Percentiles rank a stretch among this genome's conserved stretches.
Conservation (phyloP, 176 grass and related monocot species). For the Alopecurus myosuroides region DNA sequence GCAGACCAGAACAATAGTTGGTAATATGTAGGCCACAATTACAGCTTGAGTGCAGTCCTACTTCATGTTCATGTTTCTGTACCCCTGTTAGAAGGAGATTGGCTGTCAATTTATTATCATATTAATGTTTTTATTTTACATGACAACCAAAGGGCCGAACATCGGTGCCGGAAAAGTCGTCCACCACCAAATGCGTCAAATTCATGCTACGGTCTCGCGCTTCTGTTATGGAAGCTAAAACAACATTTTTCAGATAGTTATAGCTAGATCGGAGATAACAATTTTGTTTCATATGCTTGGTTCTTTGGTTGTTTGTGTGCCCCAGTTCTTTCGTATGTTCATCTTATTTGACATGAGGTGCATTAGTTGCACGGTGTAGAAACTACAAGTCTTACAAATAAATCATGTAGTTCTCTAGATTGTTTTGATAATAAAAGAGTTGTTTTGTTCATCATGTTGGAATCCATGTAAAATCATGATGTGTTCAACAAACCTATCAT, state of each 20-base stretch:
- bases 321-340: conserved; percentile 36
- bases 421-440: conserved; percentile 14
- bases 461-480: no score
- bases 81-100: not conserved
- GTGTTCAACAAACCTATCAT: no score
- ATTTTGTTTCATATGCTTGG: conserved; percentile 15
- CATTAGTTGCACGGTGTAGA: not conserved
- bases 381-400: not conserved
- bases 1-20: no score
- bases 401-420: not conserved
- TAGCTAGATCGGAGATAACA: conserved; percentile 19
- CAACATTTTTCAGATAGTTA: not conserved
- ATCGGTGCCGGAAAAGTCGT: conserved; percentile 66
- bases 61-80: no score
- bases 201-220: not conserved
- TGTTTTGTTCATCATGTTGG: not conserved
- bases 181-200: conserved; percentile 49
- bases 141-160: conserved; percentile 74
- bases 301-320: conserved; percentile 18
- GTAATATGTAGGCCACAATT: no score
- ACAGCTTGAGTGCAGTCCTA: no score
- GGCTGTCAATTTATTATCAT: not conserved
- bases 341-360: conserved; percentile 19
- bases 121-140: not conserved
- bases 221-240: conserved; percentile 14